A percentile compares a stretch with the other conserved stretches of the same genome.
Conservation (phyloP, 148 eudicot species). For the Oxyria digyna region DNA sequence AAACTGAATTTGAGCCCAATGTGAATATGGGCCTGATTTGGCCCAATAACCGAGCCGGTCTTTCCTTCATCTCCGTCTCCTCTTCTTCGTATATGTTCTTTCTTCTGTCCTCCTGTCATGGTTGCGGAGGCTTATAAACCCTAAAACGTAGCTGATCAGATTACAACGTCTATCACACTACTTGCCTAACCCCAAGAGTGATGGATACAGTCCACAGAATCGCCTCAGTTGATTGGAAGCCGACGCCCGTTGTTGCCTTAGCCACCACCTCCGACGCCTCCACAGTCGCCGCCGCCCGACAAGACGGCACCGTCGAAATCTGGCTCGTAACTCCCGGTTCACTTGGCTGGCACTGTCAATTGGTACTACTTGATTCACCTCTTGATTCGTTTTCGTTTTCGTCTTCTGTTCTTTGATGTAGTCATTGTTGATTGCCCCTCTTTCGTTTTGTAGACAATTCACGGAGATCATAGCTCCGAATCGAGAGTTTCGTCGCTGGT, state of each 20-base stretch:
- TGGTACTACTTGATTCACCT: slow-evolving; percentile 27
- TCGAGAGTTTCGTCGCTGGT: slow-evolving; percentile 57
- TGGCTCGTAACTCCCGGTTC: slow-evolving; percentile 99
- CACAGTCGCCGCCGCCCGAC: slow-evolving; percentile 90
- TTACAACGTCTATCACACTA: background rate
- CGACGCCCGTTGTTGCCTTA: slow-evolving; percentile 55
- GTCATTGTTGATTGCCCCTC: background rate
- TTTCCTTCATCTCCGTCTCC: background rate
- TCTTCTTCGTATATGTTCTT: background rate
- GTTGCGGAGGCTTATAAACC: background rate
- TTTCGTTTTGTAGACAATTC: slow-evolving; percentile 42
- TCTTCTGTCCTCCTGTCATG: background rate
- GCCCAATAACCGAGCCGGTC: no score
- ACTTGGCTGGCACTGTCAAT: slow-evolving; percentile 90
- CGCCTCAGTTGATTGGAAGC: slow-evolving; percentile 52
- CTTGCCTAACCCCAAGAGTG: background rate
- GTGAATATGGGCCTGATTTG: no score
- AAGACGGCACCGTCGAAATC: slow-evolving; percentile 83
- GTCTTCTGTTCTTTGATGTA: background rate
- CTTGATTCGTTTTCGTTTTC: background rate
- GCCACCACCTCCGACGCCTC: slow-evolving; percentile 80
- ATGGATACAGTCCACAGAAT: slow-evolving; percentile 15
- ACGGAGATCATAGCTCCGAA: slow-evolving; percentile 41
- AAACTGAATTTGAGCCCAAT: no score
- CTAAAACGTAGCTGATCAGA: background rate